Evolutionary conservation across 306 rosid genomes (phyloP).

Genomic region (Carpinus fangiana): DNA sequence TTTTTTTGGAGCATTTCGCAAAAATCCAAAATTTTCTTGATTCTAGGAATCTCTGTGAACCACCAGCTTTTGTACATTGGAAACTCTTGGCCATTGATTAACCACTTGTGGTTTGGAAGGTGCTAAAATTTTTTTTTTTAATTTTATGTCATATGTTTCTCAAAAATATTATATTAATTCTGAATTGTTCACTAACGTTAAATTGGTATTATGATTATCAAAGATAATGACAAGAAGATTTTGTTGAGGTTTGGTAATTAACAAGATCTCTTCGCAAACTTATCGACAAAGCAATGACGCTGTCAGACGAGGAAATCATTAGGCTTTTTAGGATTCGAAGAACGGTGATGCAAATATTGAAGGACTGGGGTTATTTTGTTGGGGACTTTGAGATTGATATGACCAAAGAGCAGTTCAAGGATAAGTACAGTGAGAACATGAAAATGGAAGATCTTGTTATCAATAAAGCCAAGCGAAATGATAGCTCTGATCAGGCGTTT

Average conservation of each 20-base stretch:
- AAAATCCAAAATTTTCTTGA: background rate
- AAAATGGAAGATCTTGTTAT: slow-evolving; percentile 70
- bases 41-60: background rate
- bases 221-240: background rate
- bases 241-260: background rate
- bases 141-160: background rate
- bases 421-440: slow-evolving; percentile 39
- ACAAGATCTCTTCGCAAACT: background rate
- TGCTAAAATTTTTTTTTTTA: background rate
- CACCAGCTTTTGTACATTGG: background rate
- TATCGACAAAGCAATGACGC: slow-evolving; percentile 43
- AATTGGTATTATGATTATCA: background rate
- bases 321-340: slow-evolving; percentile 49
- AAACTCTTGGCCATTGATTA: background rate
- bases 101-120: background rate
- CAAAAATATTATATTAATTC: background rate
- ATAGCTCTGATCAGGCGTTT: slow-evolving; percentile 46
- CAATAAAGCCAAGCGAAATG: slow-evolving; percentile 50
- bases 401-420: slow-evolving; percentile 30
- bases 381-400: slow-evolving; percentile 58
- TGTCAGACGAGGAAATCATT: slow-evolving; percentile 48
- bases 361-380: slow-evolving; percentile 55
- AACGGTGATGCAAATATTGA: slow-evolving; percentile 72
- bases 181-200: background rate
- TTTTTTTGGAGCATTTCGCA: too few species aligned